Base-by-base conservation (phyloP, 2,329 filamentous ascomycete species). In the Cytospora schulzeri region DNA sequence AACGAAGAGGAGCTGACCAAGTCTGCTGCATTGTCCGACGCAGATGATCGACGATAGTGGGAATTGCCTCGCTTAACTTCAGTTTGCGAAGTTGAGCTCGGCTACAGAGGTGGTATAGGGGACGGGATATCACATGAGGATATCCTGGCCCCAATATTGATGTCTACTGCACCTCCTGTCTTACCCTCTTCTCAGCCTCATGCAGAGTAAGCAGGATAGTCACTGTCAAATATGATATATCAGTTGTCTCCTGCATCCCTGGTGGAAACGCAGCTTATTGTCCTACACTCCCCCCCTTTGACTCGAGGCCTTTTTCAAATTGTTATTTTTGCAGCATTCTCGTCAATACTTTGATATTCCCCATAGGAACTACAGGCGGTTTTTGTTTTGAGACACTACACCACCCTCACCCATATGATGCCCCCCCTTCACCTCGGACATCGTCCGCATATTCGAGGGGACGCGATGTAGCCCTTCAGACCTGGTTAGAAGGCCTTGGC, bases 121-220 rank as follows among this genome's bases (percentile, higher is more conserved):
- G 31, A 35, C 41, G 35, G 48, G 57, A 60, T 38, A 60, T 64
- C 64, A 66, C 54, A 64, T 63, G 57, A 58, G 51, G 5, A 51
- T 17, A 60, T 33, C 35, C 9, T 28, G 52, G 19, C 29, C 35
- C 53, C 53, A 60, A 28, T 45, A 29, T 31, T 38, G 19, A 38
- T 22, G 45, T 19, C 45, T 48, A 48, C 55, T 50, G 57, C 51
- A 58, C 31, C 29, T 60, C 57, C 19, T 66, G 61, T 66, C 35
- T 61, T 28, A 61, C 64, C 22, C 48, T 52, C 50, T 56, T 66
- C 61, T 66, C 64, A 66, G 64, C 64, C 64, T 66, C 64, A 66
- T 48, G 53, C 55, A 29, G 57, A 51, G 35, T 50, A 22, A 60
- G 41, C 61, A 38, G 35, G 54, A 51, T 48, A 41, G 28, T 29